Evolutionary conservation across 2,329 filamentous ascomycete species (phyloP).

Genomic region (Seiridium cupressi): DNA sequence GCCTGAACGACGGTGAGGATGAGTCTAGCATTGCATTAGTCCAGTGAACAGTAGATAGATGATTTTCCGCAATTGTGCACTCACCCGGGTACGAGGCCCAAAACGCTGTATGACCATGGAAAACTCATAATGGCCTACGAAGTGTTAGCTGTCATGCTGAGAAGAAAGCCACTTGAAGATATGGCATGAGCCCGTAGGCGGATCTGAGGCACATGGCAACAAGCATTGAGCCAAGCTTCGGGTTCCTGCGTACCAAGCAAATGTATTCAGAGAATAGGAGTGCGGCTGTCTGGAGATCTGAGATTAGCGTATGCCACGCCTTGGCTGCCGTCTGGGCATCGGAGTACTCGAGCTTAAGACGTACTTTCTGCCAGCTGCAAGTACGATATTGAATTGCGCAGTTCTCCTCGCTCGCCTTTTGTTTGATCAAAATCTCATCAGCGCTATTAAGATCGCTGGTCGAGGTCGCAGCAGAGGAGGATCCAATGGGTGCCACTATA

Average conservation of each 20-base stretch:
- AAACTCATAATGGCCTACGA: slow-evolving; percentile 83
- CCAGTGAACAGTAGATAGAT: background rate
- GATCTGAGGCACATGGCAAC: background rate
- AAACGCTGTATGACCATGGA: slow-evolving; percentile 84
- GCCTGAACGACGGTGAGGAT: slow-evolving; percentile 82
- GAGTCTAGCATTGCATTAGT: slow-evolving; percentile 37
- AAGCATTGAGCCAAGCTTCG: background rate
- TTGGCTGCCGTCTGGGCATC: slow-evolving; percentile 12
- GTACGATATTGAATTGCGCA: slow-evolving; percentile 88
- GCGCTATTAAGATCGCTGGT: slow-evolving; percentile 43
- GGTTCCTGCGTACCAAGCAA: slow-evolving; percentile 53
- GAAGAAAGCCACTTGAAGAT: background rate
- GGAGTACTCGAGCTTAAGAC: slow-evolving; percentile 14
- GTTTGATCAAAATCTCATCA: slow-evolving; percentile 53
- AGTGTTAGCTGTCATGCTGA: slow-evolving; percentile 11
- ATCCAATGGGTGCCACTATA: slow-evolving; percentile 24
- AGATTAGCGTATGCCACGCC: slow-evolving; percentile 11
- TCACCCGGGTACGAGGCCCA: slow-evolving; percentile 79
- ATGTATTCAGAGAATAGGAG: slow-evolving; percentile 95
- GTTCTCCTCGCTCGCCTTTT: slow-evolving; percentile 74
- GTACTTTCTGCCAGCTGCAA: slow-evolving; percentile 86
- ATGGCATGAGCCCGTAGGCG: slow-evolving; percentile 26
- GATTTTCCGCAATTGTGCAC: slow-evolving; percentile 12
- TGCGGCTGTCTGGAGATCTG: slow-evolving; percentile 65
- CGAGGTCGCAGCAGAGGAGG: slow-evolving; percentile 24